phyloP scores from a whole-genome alignment of 1,284 basidiomycete species.

The Melampsora larici-populina region DNA sequence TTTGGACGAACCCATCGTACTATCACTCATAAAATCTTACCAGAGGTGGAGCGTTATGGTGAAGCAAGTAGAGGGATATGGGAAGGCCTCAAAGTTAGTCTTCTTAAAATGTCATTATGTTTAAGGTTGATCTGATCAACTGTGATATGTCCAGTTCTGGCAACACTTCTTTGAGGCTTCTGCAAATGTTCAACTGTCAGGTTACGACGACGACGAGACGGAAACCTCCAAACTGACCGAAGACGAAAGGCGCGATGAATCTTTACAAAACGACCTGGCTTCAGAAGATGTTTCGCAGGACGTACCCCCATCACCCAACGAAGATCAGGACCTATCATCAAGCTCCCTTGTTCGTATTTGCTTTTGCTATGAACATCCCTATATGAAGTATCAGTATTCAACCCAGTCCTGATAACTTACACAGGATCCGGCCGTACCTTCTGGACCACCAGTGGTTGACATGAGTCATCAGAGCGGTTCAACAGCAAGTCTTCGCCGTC shows the following conservation, averaged over 20 bases:
- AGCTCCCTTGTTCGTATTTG: neutral
- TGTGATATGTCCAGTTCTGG: conserved; percentile 49
- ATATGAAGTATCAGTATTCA: neutral
- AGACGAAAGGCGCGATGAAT: neutral
- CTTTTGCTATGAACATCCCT: neutral
- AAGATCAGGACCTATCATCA: neutral
- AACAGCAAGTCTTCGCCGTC: conserved; percentile 21
- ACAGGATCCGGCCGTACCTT: neutral
- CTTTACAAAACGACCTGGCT: neutral
- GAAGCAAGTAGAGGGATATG: conserved; percentile 34
- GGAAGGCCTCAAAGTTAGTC: conserved; percentile 32
- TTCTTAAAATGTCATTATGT: neutral
- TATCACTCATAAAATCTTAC: conserved; percentile 37
- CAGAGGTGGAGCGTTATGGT: conserved; percentile 34
- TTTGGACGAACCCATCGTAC: conserved; percentile 24
- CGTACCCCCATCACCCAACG: neutral
- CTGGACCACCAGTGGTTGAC: neutral
- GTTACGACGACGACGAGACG: conserved; percentile 14
- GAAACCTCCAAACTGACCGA: neutral
- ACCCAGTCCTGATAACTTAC: conserved; percentile 1
- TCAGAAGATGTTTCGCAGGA: neutral
- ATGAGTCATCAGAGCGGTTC: conserved; percentile 24
- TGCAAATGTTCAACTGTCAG: conserved; percentile 51
- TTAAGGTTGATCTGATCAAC: neutral
- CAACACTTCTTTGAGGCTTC: conserved; percentile 53